Evolutionary conservation across 1,139 yeast species (phyloP).

Genomic region (Casaregolazyma lundiana): DNA sequence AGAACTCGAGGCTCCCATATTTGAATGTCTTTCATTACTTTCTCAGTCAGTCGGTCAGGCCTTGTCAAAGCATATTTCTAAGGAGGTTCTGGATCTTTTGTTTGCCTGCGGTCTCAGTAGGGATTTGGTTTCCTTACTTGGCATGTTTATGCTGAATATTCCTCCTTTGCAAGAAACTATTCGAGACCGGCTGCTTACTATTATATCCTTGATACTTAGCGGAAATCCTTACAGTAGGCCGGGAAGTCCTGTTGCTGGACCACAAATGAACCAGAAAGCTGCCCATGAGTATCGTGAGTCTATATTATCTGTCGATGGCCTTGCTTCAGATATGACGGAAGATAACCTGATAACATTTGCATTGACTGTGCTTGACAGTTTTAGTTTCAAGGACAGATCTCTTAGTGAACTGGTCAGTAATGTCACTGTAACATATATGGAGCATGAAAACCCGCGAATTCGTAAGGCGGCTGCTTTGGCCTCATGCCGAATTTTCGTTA

Average conservation of each 20-base stretch:
- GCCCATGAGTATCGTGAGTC: conserved; percentile 77
- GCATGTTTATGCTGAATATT: conserved; percentile 61
- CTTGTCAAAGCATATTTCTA: conserved; percentile 77
- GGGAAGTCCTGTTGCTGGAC: conserved; percentile 68
- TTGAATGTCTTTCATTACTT: conserved; percentile 81
- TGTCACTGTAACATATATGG: conserved; percentile 76
- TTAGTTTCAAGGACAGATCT: conserved; percentile 70
- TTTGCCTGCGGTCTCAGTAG: conserved; percentile 78
- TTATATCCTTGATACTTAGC: conserved; percentile 72
- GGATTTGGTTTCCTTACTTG: conserved; percentile 71
- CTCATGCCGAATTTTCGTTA: conserved; percentile 70
- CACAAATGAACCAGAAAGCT: conserved; percentile 53
- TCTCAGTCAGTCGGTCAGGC: conserved; percentile 96
- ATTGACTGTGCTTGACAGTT: conserved; percentile 64
- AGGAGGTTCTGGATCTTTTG: conserved; percentile 74
- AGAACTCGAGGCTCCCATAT: conserved; percentile 82
- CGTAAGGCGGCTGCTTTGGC: conserved; percentile 83
- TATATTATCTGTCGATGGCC: conserved; percentile 61
- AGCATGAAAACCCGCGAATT: conserved; percentile 72
- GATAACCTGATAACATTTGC: conserved; percentile 63
- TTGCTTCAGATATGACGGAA: conserved; percentile 34
- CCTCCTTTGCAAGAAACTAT: conserved; percentile 77
- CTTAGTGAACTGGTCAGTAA: conserved; percentile 82
- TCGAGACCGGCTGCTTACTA: conserved; percentile 64
- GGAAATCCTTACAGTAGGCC: conserved; percentile 83